These are phyloP conservation scores for Fusarium proliferatum DNA, from an alignment of 2,329 filamentous ascomycete species.

Conservation along the genomic window DNA sequence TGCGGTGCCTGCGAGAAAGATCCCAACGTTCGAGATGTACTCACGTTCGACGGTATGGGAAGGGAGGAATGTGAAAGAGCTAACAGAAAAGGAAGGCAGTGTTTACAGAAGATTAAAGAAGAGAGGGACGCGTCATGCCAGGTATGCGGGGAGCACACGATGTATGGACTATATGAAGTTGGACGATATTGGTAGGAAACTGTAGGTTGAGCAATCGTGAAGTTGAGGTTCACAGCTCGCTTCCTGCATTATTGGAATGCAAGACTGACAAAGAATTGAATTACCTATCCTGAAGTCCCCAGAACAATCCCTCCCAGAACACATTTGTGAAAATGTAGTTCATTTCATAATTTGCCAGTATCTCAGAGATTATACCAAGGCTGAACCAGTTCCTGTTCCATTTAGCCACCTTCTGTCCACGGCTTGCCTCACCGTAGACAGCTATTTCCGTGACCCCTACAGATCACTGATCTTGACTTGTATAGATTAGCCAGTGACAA, in stretches of 20 bases:
- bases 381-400: accelerated
- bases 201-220: accelerated
- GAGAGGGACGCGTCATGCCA: background rate
- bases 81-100: too few species aligned
- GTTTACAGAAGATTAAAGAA: background rate
- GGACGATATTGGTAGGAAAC: background rate
- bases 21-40: too few species aligned
- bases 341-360: accelerated
- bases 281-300: accelerated
- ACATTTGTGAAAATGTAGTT: accelerated
- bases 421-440: accelerated
- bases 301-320: accelerated
- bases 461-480: accelerated
- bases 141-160: background rate
- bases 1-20: too few species aligned
- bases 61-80: too few species aligned
- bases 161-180: background rate
- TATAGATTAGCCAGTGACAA: accelerated
- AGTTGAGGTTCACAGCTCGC: accelerated
- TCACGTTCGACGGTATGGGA: too few species aligned
- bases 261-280: background rate
- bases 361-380: accelerated
- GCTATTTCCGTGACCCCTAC: accelerated
- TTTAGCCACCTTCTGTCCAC: accelerated
- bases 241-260: background rate